Evolutionary conservation across 179 eudicot species (phyloP).

Genomic region (Corrigiola litoralis): DNA sequence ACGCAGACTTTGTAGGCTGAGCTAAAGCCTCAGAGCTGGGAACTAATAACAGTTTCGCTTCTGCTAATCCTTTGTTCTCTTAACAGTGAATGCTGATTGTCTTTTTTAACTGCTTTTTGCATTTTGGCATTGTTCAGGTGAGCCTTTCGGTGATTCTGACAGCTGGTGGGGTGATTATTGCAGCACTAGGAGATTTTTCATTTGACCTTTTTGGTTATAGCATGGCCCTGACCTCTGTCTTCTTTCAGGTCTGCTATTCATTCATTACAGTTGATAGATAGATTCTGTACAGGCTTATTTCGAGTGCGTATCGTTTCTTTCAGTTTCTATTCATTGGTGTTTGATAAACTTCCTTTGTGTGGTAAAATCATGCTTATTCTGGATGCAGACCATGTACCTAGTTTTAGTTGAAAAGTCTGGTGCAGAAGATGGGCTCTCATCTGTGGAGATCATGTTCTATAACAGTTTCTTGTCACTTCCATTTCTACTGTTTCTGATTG

Average conservation of each 20-base stretch:
- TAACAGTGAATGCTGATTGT: background rate
- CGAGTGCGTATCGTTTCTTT: background rate
- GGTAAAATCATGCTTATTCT: constrained; percentile 6
- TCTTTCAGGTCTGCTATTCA: constrained; percentile 62
- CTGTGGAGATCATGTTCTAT: constrained; percentile 91
- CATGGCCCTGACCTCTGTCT: constrained; percentile 90
- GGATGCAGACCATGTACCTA: constrained; percentile 94
- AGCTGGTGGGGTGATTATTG: constrained; percentile 89
- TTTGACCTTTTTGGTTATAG: constrained; percentile 84
- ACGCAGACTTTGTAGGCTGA: background rate
- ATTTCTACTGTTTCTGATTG: constrained; percentile 72
- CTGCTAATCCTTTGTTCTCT: background rate
- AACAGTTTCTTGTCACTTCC: constrained; percentile 89
- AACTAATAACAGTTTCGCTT: background rate
- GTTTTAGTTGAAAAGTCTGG: constrained; percentile 95
- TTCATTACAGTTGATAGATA: background rate
- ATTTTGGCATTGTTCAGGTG: constrained; percentile 39
- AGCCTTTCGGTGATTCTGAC: constrained; percentile 71
- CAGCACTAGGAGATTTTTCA: constrained; percentile 93
- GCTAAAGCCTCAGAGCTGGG: background rate
- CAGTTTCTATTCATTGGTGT: background rate
- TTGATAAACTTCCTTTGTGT: background rate
- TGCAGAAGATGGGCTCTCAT: constrained; percentile 94
- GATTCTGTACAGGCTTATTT: background rate
- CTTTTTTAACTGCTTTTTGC: background rate